These are phyloP conservation scores for Luzula sylvatica DNA, from an alignment of 176 grass and related monocot species.

Conservation along the genomic window DNA sequence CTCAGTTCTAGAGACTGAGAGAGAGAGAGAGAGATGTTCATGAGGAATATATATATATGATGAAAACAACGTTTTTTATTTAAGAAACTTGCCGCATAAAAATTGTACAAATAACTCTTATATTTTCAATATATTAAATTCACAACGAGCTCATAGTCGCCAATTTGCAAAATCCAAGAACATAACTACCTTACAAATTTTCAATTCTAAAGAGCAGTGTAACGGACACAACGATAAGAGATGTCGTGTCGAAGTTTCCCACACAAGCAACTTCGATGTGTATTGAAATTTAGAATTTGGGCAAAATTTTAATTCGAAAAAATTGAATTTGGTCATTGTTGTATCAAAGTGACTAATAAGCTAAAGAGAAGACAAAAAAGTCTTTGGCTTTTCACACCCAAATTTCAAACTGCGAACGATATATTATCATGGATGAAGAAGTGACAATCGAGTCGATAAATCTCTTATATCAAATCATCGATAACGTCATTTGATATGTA, in stretches of 20 bases:
- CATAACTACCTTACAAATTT: background rate
- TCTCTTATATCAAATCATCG: slow-evolving; percentile 3
- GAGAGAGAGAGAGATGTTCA: background rate
- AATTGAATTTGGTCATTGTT: slow-evolving; percentile 31
- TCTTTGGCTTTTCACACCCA: slow-evolving; percentile 31
- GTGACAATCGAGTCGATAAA: slow-evolving; percentile 40
- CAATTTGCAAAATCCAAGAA: background rate
- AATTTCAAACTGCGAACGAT: slow-evolving; percentile 31
- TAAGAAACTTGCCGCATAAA: background rate
- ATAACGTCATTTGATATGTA: slow-evolving; percentile 21
- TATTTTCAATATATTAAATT: no score
- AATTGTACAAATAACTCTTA: no score
- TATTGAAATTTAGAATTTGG: slow-evolving; percentile 32
- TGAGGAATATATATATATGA: no score
- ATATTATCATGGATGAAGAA: slow-evolving; percentile 27
- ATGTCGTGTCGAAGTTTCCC: slow-evolving; percentile 50
- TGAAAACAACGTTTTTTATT: background rate
- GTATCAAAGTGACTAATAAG: slow-evolving; percentile 23
- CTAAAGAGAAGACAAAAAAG: background rate
- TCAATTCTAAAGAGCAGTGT: slow-evolving; percentile 31
- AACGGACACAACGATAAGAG: slow-evolving; percentile 24
- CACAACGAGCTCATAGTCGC: background rate
- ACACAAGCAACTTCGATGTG: slow-evolving; percentile 69
- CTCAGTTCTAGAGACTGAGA: background rate
- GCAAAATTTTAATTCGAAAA: no score